Evolutionary conservation across 192 early-diverging fungal genomes (phyloP).

Genomic region (Backusella westeae): DNA sequence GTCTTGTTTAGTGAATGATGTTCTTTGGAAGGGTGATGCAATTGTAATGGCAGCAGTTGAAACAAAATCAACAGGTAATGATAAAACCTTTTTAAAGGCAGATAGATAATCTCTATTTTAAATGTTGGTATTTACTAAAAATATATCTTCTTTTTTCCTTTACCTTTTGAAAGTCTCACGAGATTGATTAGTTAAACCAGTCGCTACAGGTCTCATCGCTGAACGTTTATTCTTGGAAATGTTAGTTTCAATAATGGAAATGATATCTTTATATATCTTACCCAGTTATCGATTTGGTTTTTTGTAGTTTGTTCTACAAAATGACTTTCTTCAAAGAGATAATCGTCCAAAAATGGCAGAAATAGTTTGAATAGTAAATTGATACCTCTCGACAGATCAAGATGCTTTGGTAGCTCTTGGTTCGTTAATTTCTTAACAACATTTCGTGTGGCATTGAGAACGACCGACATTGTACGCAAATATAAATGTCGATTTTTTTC

Average conservation of each 20-base stretch:
- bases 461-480: slow-evolving; percentile 64
- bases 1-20: neutral
- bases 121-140: neutral
- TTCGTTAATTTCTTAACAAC: slow-evolving; percentile 44
- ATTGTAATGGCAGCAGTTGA: slow-evolving; percentile 35
- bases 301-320: slow-evolving; percentile 56
- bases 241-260: neutral
- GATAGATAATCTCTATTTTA: slow-evolving; percentile 46
- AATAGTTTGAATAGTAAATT: slow-evolving; percentile 57
- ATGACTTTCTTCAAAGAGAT: slow-evolving; percentile 65
- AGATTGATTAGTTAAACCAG: slow-evolving; percentile 25
- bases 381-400: slow-evolving; percentile 50
- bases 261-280: slow-evolving; percentile 14
- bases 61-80: slow-evolving; percentile 42
- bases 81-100: slow-evolving; percentile 51
- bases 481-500: slow-evolving; percentile 61
- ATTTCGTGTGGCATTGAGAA: slow-evolving; percentile 57
- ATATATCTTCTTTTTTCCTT: neutral
- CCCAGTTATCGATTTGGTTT: slow-evolving; percentile 65
- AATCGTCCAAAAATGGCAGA: slow-evolving; percentile 65
- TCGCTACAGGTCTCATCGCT: neutral
- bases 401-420: slow-evolving; percentile 32
- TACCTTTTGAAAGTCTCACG: slow-evolving; percentile 35
- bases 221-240: slow-evolving; percentile 9
- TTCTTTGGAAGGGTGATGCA: slow-evolving; percentile 25